Evolutionary conservation across 257 asterid species (phyloP), one percentile per base, ranked within the genome.

Genomic region (Jacaranda copaia): DNA sequence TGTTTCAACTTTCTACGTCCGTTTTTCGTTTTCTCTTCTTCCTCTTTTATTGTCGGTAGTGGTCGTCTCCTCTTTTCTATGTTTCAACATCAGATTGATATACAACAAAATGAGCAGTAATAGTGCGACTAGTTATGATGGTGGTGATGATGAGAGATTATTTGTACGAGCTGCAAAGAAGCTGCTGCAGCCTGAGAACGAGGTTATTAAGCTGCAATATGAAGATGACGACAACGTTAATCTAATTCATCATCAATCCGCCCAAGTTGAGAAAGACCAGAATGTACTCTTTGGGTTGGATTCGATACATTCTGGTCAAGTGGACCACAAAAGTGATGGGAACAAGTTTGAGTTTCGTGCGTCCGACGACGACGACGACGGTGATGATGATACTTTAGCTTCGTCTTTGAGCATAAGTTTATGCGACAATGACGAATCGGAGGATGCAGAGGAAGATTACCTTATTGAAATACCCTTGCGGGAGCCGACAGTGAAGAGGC

Each of bases 401-500:
- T 60, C 79, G 18, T 32, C 9, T 16, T 7, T 49, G 56, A 64
- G 58, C 12, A 10, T 19, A 5, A 66, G 0, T 38, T n/a, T 55
- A 20, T 0, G 13, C 5, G 43, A 46, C 55, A 11, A 9, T 15
- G 3, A 60, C 45, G 8, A 7, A 40, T 25, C 38, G 32, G 80
- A 66, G 35, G 82, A 77, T 0, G 8, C 1, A 0, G 82, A 72
- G n/a, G 82, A 80, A 58, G 84, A 80, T 40, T 75, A 62, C 38
- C 68, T 80, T n/a, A 80, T 75, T 80, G 80, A 80, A 60, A 75
- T 80, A 60, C 52, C 69, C 16, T 10, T 75, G 1, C 19, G 59
- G 11, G 65, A 60, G 19, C 11, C 35, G 46, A 43, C 46, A 45
- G 52, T 6, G 9, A 46, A 19, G 73, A 68, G 58, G 59, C 35